Evolutionary conservation across 306 rosid genomes (phyloP), one percentile per base, ranked within the genome.

Genomic region (Trifolium pratense): DNA sequence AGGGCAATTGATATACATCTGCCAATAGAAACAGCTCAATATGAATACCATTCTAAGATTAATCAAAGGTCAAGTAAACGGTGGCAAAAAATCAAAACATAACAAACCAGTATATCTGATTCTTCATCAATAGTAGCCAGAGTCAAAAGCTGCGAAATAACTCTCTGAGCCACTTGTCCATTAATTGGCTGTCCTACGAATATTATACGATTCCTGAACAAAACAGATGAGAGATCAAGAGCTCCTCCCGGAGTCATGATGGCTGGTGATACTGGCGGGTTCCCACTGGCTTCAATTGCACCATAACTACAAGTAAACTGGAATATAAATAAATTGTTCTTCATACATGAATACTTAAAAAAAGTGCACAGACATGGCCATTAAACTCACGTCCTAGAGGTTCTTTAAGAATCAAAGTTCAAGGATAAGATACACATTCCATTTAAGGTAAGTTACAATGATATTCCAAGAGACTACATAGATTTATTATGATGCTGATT

Each of bases 241-340:
- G 93, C 88, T 80, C 97, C 99, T 56, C 84, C 96, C 1, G 97
- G 99, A 70, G 99, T 94, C 90, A 91, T 82, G 68, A 91, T 90
- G 29, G 93, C 91, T n/a, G 99, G 99, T 82, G 91, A 78, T 62
- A 94, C 46, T 4, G 96, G 87, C 56, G 97, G 99, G 81, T 91
- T 94, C 70, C 80, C 96, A 20, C 16, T 87, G 78, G 97, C 97
- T 82, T 81, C 91, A 80, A 91, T 86, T 58, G 78, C 85, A 64
- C 85, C 82, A 77, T 86, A 88, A 81, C 97, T 91, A 79, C 67
- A 76, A 39, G 73, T 40, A 80, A 60, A 68, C 43, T 11, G 60
- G 51, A 82, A 73, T 46, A 70, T 77, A 76, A 78, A 64, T 58
- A 76, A 68, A 53, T 34, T 51, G 39, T 17, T 51, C 59, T 61